These are phyloP conservation scores for Plenodomus biglobosus DNA, from an alignment of 2,329 filamentous ascomycete species.

Conservation along the genomic window DNA sequence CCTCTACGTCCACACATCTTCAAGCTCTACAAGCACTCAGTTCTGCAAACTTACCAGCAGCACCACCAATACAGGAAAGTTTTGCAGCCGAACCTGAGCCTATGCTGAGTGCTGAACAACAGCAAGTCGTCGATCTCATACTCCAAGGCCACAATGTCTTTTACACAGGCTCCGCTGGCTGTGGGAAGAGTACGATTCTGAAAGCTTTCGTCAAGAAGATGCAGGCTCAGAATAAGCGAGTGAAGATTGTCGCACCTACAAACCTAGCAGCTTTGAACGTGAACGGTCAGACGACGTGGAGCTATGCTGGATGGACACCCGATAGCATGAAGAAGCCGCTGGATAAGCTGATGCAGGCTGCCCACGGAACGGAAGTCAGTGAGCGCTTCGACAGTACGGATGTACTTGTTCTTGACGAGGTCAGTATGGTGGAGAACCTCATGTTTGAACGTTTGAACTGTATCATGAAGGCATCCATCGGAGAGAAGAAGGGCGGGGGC, in stretches of 20 bases:
- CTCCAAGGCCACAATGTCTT: slow-evolving; percentile 60
- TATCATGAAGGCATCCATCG: slow-evolving; percentile 49
- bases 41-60: neutral
- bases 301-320: slow-evolving; percentile 60
- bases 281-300: slow-evolving; percentile 58
- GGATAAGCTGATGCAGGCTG: slow-evolving; percentile 33
- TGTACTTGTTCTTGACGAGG: slow-evolving; percentile 65
- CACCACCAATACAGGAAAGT: neutral
- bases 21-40: neutral
- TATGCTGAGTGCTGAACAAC: slow-evolving; percentile 52
- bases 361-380: slow-evolving; percentile 39
- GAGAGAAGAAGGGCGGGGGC: slow-evolving; percentile 5
- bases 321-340: slow-evolving; percentile 50
- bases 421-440: slow-evolving; percentile 64
- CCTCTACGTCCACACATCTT: neutral
- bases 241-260: slow-evolving; percentile 61
- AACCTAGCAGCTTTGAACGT: slow-evolving; percentile 61
- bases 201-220: slow-evolving; percentile 52
- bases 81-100: slow-evolving; percentile 12
- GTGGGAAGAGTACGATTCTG: slow-evolving; percentile 60
- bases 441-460: slow-evolving; percentile 55
- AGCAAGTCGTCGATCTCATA: slow-evolving; percentile 55
- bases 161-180: slow-evolving; percentile 65
- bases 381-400: slow-evolving; percentile 51
- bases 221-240: slow-evolving; percentile 35